Percentiles rank a stretch among this genome's conserved stretches.
Conservation (phyloP, 1,284 basidiomycete species). For the Heterobasidion parviporum region DNA sequence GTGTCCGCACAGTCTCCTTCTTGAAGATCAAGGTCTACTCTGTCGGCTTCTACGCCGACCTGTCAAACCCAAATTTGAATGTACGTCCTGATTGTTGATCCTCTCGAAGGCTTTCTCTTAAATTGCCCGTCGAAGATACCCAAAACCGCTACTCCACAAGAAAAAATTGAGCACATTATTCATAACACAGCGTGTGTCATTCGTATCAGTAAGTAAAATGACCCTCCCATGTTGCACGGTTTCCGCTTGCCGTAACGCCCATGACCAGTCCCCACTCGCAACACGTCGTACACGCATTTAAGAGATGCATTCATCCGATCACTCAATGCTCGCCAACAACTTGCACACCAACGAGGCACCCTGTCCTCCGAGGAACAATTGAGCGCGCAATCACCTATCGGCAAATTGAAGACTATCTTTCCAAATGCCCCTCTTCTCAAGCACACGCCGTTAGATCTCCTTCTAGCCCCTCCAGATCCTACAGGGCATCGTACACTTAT, state of each 20-base stretch:
- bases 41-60: conserved; percentile 79
- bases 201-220: conserved; percentile 48
- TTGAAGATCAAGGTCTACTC: conserved; percentile 80
- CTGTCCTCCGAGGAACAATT: conserved; percentile 52
- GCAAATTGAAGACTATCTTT: conserved; percentile 69
- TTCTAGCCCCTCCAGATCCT: conserved; percentile 48
- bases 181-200: conserved; percentile 65
- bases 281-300: conserved; percentile 75
- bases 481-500: conserved; percentile 45
- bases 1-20: conserved; percentile 82
- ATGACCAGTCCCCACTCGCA: conserved; percentile 66
- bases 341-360: conserved; percentile 40
- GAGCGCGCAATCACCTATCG: conserved; percentile 52
- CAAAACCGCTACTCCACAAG: conserved; percentile 43
- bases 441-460: conserved; percentile 58
- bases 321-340: conserved; percentile 55
- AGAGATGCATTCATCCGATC: conserved; percentile 83
- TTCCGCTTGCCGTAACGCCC: neutral
- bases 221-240: neutral
- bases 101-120: conserved; percentile 4
- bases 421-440: conserved; percentile 61
- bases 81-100: conserved; percentile 24
- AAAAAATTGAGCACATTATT: conserved; percentile 64
- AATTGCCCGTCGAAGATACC: conserved; percentile 31
- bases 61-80: conserved; percentile 51